A percentile compares a stretch with the other conserved stretches of the same genome.
phyloP scores from a whole-genome alignment of 108 stramenopile genomes.

The Cyclostephanos invisitatus region DNA sequence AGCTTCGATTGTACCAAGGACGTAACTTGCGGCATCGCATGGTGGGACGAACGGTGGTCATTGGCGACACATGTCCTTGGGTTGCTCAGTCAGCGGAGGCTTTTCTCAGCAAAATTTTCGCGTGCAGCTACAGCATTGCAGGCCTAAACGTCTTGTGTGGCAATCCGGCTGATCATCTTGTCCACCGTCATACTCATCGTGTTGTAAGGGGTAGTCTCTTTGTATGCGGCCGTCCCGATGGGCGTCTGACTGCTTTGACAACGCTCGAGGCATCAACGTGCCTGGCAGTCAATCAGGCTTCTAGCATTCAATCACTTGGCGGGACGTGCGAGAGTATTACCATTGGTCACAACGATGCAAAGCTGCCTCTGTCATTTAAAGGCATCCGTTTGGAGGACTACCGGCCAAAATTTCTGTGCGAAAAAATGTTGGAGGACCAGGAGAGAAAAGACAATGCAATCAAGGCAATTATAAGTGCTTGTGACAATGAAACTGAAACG shows the following conservation, averaged over 20 bases:
- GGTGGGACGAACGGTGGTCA: constrained; percentile 70
- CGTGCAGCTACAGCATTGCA: constrained; percentile 58
- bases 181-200: constrained; percentile 65
- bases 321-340: constrained; percentile 57
- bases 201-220: constrained; percentile 58
- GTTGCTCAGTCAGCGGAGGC: constrained; percentile 61
- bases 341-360: constrained; percentile 64
- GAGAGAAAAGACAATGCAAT: too few species aligned
- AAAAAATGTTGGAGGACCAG: too few species aligned
- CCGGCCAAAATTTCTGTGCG: too few species aligned
- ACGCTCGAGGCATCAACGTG: constrained; percentile 56
- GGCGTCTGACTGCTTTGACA: constrained; percentile 58
- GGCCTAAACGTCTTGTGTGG: constrained; percentile 57
- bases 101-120: constrained; percentile 65
- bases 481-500: too few species aligned
- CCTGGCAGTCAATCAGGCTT: constrained; percentile 63
- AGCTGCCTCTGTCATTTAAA: constrained; percentile 41
- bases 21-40: constrained; percentile 57
- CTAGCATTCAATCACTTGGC: constrained; percentile 44
- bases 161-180: constrained; percentile 63
- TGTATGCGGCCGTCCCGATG: constrained; percentile 66
- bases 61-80: constrained; percentile 60
- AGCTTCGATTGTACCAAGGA: constrained; percentile 42
- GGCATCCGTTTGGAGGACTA: too few species aligned
- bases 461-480: too few species aligned